phyloP scores from a whole-genome alignment of 1,284 basidiomycete genomes.

The Amylostereum areolatum region DNA sequence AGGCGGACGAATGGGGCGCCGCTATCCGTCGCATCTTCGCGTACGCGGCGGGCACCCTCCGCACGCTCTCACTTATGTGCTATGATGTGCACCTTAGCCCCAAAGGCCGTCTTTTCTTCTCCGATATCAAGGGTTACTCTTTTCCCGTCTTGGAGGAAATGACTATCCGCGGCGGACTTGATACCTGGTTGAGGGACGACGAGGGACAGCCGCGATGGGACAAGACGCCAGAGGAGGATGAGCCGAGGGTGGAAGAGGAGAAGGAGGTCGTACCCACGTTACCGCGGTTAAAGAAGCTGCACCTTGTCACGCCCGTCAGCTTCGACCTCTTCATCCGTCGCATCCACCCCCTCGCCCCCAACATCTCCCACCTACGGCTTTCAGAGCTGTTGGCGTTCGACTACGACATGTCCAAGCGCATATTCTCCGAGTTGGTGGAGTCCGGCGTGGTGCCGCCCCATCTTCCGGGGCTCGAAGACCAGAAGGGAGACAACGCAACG shows the following conservation, averaged over 20 bases:
- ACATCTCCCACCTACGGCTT: slow-evolving; percentile 20
- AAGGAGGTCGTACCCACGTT: neutral
- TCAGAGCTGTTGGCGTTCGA: slow-evolving; percentile 19
- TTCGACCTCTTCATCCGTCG: slow-evolving; percentile 17
- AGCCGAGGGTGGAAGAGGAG: neutral
- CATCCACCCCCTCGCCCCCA: slow-evolving; percentile 16
- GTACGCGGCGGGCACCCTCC: slow-evolving; percentile 19
- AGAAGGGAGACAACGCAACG: slow-evolving; percentile 4
- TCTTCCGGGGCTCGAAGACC: slow-evolving; percentile 10
- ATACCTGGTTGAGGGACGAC: slow-evolving; percentile 12
- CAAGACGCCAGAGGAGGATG: neutral
- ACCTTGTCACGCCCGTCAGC: slow-evolving; percentile 20
- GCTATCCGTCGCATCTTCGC: slow-evolving; percentile 16
- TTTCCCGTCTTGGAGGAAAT: slow-evolving; percentile 20
- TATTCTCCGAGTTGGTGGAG: slow-evolving; percentile 22
- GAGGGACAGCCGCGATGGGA: neutral
- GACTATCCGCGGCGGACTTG: slow-evolving; percentile 21
- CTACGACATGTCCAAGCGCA: slow-evolving; percentile 17
- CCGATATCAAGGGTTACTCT: slow-evolving; percentile 12
- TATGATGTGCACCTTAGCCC: slow-evolving; percentile 17
- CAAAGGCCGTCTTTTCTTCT: slow-evolving; percentile 12
- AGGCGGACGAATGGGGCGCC: slow-evolving; percentile 9
- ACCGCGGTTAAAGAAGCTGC: slow-evolving; percentile 17
- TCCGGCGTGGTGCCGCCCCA: slow-evolving; percentile 13
- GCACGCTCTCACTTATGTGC: slow-evolving; percentile 20